Conservation (phyloP, 2,329 filamentous ascomycete genomes). For the Xylaria sp. region DNA sequence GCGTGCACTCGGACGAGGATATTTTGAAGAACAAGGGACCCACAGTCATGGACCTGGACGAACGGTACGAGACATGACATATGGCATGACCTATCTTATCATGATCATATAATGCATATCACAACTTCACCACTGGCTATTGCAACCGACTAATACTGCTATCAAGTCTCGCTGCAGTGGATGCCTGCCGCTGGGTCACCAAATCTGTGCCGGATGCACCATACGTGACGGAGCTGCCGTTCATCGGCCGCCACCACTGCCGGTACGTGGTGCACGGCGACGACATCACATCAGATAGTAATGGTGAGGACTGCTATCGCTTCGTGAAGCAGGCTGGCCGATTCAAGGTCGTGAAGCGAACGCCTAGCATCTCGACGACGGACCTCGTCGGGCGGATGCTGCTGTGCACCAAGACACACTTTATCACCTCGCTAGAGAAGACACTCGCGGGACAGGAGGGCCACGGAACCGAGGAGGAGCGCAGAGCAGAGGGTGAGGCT, state of each 20-base stretch:
- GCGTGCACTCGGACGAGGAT: conserved; percentile 93
- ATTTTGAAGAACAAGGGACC: conserved; percentile 98
- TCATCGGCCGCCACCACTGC: conserved; percentile 96
- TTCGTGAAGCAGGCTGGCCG: conserved; percentile 94
- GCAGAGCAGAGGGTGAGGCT: conserved; percentile 67
- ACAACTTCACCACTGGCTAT: background rate
- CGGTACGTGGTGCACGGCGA: conserved; percentile 96
- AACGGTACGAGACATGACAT: conserved; percentile 67
- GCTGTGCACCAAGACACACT: conserved; percentile 92
- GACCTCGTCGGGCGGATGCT: conserved; percentile 99
- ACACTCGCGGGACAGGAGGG: conserved; percentile 78
- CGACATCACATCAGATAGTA: conserved; percentile 94
- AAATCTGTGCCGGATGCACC: conserved; percentile 84
- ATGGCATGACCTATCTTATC: background rate
- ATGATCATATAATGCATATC: background rate
- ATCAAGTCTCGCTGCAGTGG: conserved; percentile 81
- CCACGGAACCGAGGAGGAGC: conserved; percentile 73
- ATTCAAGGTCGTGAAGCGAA: conserved; percentile 97
- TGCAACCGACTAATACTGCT: conserved; percentile 39
- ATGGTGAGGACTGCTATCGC: conserved; percentile 95
- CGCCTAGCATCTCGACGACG: conserved; percentile 95
- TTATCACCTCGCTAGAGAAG: conserved; percentile 81
- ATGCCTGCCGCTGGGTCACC: conserved; percentile 96
- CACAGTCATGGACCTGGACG: conserved; percentile 92
- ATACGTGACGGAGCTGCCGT: conserved; percentile 92